Evolutionary conservation across 2,329 filamentous ascomycete genomes (phyloP).

Genomic region (Ophiostoma quercus): DNA sequence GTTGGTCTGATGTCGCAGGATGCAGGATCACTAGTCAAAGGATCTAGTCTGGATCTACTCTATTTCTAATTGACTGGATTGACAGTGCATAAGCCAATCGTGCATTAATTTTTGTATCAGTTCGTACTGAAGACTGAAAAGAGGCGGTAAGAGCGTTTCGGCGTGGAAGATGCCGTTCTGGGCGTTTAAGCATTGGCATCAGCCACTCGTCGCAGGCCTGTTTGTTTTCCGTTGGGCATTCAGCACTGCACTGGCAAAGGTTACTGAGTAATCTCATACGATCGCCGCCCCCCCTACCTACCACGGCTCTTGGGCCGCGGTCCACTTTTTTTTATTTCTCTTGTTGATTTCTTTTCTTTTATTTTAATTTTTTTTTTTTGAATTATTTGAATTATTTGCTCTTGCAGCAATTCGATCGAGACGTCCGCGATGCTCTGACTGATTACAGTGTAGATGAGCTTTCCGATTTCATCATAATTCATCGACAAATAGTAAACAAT

Average conservation of each 20-base stretch:
- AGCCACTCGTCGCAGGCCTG: background rate
- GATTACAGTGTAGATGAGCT: no score
- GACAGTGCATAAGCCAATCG: background rate
- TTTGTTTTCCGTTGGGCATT: no score
- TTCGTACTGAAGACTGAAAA: background rate
- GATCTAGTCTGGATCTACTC: background rate
- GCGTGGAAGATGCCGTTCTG: background rate
- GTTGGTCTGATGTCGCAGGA: background rate
- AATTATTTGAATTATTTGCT: background rate
- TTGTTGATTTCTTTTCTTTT: background rate
- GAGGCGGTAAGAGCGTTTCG: background rate
- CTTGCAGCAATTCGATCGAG: no score
- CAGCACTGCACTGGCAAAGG: background rate
- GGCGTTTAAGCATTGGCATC: background rate
- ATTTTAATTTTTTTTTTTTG: background rate
- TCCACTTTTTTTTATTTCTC: background rate
- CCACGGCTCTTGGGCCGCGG: background rate
- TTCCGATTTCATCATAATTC: no score
- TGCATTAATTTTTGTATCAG: background rate
- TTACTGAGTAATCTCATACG: slow-evolving; percentile 29
- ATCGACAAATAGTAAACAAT: background rate
- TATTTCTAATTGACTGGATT: background rate
- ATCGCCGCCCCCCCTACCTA: slow-evolving; percentile 27
- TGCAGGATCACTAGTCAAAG: background rate
- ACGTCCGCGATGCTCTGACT: background rate